Base-by-base conservation (phyloP, 345 rosid genomes). In the Linum trigynum region DNA sequence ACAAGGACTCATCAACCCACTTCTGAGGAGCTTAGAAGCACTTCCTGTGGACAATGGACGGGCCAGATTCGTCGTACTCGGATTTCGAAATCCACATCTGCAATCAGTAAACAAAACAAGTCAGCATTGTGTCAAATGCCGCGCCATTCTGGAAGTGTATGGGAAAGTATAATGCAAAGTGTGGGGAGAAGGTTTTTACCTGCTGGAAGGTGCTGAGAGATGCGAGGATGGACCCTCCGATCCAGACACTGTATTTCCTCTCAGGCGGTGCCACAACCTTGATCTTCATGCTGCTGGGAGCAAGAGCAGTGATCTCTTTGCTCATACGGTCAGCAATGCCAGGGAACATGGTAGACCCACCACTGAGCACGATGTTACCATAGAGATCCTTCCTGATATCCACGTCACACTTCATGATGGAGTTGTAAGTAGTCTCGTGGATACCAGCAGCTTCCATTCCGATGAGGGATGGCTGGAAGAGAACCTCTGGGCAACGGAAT, bases 1-100 rank as follows among this genome's bases (percentile, higher is more conserved):
- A 23, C 32, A 64, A 41, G 36, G 70, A 77, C 84, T 78, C 83
- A 82, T 79, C 84, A 71, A 42, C 78, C 67, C 58, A 68, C 64
- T 66, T 59, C 63, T 70, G 32, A 23, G 32, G 61, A 37, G 38
- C 61, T 57, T 57, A 57, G 12, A 57, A 57, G 61, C 61, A 57
- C 35, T 57, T 57, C 61, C 61, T 57, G 61, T 57, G 61, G 61
- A 57, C 61, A 7, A 57, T 57, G 7, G 61, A 57, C 9, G 61
- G 61, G 12, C 61, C 61, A 17, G 61, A 57, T 37, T 57, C 61
- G 7, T 57, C 61, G 38, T 57, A 57, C 61, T 57, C 61, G 3
- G 38, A 32, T 38, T 57, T 57, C 38, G 61, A 57, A 12, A 57
- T 57, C 61, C 61, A 57, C 61, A 57, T 57, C 61, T 57, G 61